Base-by-base conservation (phyloP, 371 early-diverging fungal genomes). In the Mortierella sp. region DNA sequence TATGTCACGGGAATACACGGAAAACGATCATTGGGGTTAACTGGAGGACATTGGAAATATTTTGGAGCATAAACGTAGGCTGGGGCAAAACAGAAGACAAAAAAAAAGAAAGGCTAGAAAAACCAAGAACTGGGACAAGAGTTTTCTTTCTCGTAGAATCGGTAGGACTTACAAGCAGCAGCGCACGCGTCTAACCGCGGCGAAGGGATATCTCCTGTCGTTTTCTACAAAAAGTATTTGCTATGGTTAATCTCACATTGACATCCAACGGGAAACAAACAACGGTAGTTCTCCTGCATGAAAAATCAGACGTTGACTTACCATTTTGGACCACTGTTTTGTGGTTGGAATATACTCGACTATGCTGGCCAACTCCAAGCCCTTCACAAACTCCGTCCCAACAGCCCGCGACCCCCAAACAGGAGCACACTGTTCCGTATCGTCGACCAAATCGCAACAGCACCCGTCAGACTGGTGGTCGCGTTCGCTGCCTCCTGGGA, bases 371-470 rank as follows among this genome's bases (percentile, higher is more conserved):
- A 82, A n/a, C 7, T 70, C 73, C n/a, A 74, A 47, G 2, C 74
- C 83, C 6, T 0, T 37, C 34, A 61, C 61, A 24, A 24, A 26
- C 6, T 26, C 22, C 3, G 11, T 24, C 1, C 19, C 63, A 1
- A 65, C 71, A 7, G 75, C 82, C 22, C 77, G 26, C 8, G 83
- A 72, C 22, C 83, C 83, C 83, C 83, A 71, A 83, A 58, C 2
- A 72, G 61, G 55, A 83, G n/a, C 37, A 78, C 52, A 4, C 70
- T 61, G 4, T 72, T 68, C 24, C 72, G 65, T 13, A 44, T 34
- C 13, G 58, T 69, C 26, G 76, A 78, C 83, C 83, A 83, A 34
- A 78, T 67, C 14, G 75, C 78, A 19, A 52, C 66, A 4, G 65
- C 66, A 11, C 75, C 78, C 0, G 73, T 75, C 55, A 78, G 47